A percentile compares a stretch with the other conserved stretches of the same genome.
Conservation (phyloP, 345 rosid species). For the Populus pruinosa region DNA sequence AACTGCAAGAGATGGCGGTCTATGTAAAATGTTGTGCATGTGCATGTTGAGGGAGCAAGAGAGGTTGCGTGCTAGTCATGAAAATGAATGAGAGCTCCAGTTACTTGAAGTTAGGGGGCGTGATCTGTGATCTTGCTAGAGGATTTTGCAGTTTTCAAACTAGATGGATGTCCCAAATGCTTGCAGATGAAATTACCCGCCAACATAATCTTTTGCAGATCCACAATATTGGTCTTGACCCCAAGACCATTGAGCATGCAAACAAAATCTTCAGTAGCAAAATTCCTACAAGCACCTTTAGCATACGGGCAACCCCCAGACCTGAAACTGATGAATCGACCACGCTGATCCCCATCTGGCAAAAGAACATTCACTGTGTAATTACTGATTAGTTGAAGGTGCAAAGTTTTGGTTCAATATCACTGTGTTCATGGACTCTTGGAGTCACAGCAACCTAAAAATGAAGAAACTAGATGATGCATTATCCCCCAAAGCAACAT, state of each 20-base stretch:
- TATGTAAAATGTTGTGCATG: background rate
- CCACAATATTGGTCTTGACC: slow-evolving; percentile 56
- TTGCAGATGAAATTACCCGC: slow-evolving; percentile 67
- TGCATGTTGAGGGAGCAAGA: background rate
- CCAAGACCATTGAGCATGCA: slow-evolving; percentile 76
- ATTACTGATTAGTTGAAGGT: background rate
- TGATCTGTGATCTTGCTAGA: slow-evolving; percentile 45
- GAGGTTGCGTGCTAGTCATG: background rate
- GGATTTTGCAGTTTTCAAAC: slow-evolving; percentile 59
- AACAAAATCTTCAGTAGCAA: slow-evolving; percentile 69
- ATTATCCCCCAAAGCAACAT: slow-evolving; percentile 31
- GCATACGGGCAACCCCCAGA: slow-evolving; percentile 79
- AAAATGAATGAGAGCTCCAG: background rate
- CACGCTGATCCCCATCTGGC: slow-evolving; percentile 70
- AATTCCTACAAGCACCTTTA: slow-evolving; percentile 73
- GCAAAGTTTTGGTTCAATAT: background rate
- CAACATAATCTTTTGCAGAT: slow-evolving; percentile 47
- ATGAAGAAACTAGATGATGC: background rate
- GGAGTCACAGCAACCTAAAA: background rate
- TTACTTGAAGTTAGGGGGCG: slow-evolving; percentile 62
- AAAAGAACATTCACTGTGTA: background rate
- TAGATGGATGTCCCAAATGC: slow-evolving; percentile 52
- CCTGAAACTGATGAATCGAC: slow-evolving; percentile 67
- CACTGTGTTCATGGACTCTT: background rate
- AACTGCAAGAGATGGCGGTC: background rate